Base-by-base conservation (phyloP, 2,329 filamentous ascomycete species). In the Arthrobotrys pseudoclavata region DNA sequence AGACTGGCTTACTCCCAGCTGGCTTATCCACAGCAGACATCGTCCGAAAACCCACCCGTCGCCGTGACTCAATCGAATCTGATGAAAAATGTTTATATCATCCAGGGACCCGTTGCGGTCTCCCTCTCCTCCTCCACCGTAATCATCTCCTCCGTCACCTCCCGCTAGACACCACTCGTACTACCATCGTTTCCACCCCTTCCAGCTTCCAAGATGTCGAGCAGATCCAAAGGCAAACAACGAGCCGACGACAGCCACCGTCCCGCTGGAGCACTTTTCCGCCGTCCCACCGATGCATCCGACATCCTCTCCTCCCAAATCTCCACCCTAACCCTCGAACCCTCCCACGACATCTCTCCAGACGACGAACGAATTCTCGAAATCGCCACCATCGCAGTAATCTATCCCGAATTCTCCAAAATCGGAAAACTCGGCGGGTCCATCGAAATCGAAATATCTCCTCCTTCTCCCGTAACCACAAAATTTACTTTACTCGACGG, bases 381-480 rank as follows among this genome's bases (percentile, higher is more conserved):
- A 84, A 85, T 91, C 68, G 87, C 86, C 80, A 87, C 89, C 13
- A 86, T 91, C 69, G 84, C 86, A 69, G 88, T 89, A 79, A 91
- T 92, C 81, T 92, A 87, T 79, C 90, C 90, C n/a, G 90, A 91
- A 83, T 87, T 91, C 47, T 86, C 86, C 79, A 87, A 89, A 10
- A 84, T 83, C 37, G 84, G 86, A 48, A 85, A 88, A 9, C 85
- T 91, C 69, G 87, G 86, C 4, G 88, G 79, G 20, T 79, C 79
- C 12, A 74, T 82, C 53, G 68, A 64, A 4, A 74, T 82, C 20
- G 72, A 81, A 34, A 69, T 82, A n/a, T 76, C 74, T 0, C 80
- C 81, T 10, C 61, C 79, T 13, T 13, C 57, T 10, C 80, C 81
- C 2, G 45, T 82, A 1, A 62, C 76, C 5, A 70, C 77, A 10